Base-by-base conservation (phyloP, 192 early-diverging fungal species). In the Rhizophlyctis rosea region DNA sequence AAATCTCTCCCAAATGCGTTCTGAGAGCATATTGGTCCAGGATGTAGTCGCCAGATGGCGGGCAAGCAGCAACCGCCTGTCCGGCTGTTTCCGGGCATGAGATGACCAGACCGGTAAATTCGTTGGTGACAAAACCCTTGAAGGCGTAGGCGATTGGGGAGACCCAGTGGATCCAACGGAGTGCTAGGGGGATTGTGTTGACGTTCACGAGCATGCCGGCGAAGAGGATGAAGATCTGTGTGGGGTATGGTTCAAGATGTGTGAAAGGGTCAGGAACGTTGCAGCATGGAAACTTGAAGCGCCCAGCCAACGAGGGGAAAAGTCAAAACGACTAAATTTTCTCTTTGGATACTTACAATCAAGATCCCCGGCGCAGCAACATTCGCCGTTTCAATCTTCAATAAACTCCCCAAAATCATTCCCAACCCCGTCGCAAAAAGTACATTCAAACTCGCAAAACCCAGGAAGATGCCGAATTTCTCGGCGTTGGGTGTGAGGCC, bases 281-380 rank as follows among this genome's bases (percentile, higher is more conserved):
- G 39, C 9, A n/a, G n/a, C 9, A n/a, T 47, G 39, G 39, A n/a
- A n/a, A 47, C n/a, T 9, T 47, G 13, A 77, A 27, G 3, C 72
- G 65, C 0, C 79, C 79, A 50, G 66, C 71, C 65, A 77, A 81
- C 2, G 77, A 34, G 21, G 77, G 48, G 49, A 81, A 81, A n/a
- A 75, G n/a, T n/a, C n/a, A n/a, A n/a, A n/a, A n/a, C n/a, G n/a
- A n/a, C n/a, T n/a, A n/a, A n/a, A n/a, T n/a, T n/a, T n/a, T n/a
- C n/a, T n/a, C n/a, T n/a, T n/a, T n/a, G n/a, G n/a, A n/a, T n/a
- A n/a, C n/a, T n/a, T n/a, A n/a, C 34, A 32, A 72, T 63, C 47
- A 74, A 62, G 33, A 73, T 30, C 18, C 76, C 50, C 1, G 79
- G 79, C 3, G 62, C 73, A 3, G 75, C 32, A 52, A 75, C 76